Base-by-base conservation (phyloP, 2,329 filamentous ascomycete species). In the Xylariaceae sp. region DNA sequence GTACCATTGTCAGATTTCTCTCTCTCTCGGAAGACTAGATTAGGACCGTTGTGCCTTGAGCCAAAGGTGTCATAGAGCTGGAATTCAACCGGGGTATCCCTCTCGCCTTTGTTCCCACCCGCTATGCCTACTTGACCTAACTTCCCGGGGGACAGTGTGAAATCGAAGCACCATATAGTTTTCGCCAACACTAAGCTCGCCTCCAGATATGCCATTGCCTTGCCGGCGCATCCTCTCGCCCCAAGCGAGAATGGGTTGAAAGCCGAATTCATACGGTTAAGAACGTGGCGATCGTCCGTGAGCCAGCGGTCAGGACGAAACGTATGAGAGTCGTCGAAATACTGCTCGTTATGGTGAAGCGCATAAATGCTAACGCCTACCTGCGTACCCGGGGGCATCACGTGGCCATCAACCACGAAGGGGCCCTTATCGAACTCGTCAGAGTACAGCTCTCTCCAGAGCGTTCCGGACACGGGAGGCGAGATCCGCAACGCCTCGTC, bases 201-300 rank as follows among this genome's bases (percentile, higher is more conserved):
- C 61, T 78, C 76, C 36, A 75, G 69, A 54, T 77, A 74, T 8
- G 75, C 75, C 24, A 78, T 64, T 0, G 71, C 64, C 67, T 79
- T 80, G 0, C 77, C 78, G 32, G 80, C 75, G 60, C 79, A 82
- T 3, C 74, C 74, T 2, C 77, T 24, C 1, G 30, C 2, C 1
- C 60, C 60, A 2, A 47, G 9, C 0, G 47, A 55, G 15, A 63
- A 63, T 56, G 6, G 73, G 70, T 0, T 75, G 75, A 53, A 79
- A 68, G 30, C 71, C 2, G 32, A 36, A 10, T 45, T 9, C 57
- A 57, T 60, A 1, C 26, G 49, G 6, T 60, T 32, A 56, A 45
- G 59, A 59, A 21, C 6, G 20, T 33, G 1, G 37, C 20, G 26
- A n/a, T 48, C 16, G 27, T 53, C 16, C 35, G 4, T 13, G 1